These are phyloP conservation scores for Fragilaria crotonensis DNA, from an alignment of 108 stramenopile genomes.

Conservation along the genomic window DNA sequence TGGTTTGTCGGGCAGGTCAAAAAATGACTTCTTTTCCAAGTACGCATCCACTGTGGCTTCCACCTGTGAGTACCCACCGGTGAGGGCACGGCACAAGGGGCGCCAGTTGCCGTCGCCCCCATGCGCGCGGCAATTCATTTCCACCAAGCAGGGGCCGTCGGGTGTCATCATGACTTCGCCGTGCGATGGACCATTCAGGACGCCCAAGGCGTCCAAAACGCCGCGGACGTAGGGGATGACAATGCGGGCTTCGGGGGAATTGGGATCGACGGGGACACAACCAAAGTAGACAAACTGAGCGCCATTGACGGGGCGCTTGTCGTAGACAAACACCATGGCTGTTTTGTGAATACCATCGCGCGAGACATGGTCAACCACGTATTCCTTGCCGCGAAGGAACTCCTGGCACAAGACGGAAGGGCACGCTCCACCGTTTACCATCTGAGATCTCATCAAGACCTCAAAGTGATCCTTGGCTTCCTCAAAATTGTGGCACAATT, in stretches of 20 bases:
- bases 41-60: conserved; percentile 78
- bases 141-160: conserved; percentile 85
- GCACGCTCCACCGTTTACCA: conserved; percentile 85
- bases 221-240: conserved; percentile 72
- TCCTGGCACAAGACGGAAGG: conserved; percentile 87
- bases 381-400: conserved; percentile 85
- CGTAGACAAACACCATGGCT: conserved; percentile 90
- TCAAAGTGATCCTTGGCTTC: conserved; percentile 88
- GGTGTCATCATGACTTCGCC: conserved; percentile 72
- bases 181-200: conserved; percentile 71
- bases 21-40: conserved; percentile 57
- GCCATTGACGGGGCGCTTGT: conserved; percentile 86
- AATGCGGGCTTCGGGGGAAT: conserved; percentile 62
- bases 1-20: conserved; percentile 48
- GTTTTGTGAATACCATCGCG: conserved; percentile 88
- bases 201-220: conserved; percentile 70
- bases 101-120: conserved; percentile 93
- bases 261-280: conserved; percentile 61
- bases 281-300: conserved; percentile 80
- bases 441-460: conserved; percentile 75
- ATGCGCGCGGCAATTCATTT: conserved; percentile 76
- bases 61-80: conserved; percentile 83
- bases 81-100: conserved; percentile 61
- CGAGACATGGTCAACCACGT: conserved; percentile 86
- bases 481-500: conserved; percentile 79